A percentile compares a stretch with the other conserved stretches of the same genome.
Evolutionary conservation across 768 basidiomycete genomes (phyloP).

Genomic region (Termitomyces sp.): DNA sequence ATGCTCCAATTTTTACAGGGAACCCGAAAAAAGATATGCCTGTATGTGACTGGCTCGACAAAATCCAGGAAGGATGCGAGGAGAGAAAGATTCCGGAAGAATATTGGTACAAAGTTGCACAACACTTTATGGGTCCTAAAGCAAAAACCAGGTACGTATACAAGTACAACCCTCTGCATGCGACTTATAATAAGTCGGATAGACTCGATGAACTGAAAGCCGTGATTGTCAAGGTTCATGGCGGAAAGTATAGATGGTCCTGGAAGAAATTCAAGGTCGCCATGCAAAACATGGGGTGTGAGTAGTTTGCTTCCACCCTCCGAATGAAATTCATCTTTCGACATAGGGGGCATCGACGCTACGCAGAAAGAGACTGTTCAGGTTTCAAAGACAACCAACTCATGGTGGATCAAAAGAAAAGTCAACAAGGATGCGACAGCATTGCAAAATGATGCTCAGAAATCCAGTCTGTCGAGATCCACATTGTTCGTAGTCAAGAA

Average conservation of each 20-base stretch:
- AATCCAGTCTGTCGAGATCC: slow-evolving; percentile 9
- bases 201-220: slow-evolving; percentile 65
- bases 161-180: background rate
- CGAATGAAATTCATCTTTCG: background rate
- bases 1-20: slow-evolving; percentile 62
- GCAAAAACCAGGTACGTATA: slow-evolving; percentile 50
- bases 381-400: slow-evolving; percentile 12
- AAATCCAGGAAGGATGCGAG: slow-evolving; percentile 66
- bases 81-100: slow-evolving; percentile 71
- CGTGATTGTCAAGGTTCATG: slow-evolving; percentile 68
- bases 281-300: slow-evolving; percentile 78
- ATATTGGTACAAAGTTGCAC: slow-evolving; percentile 78
- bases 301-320: slow-evolving; percentile 23
- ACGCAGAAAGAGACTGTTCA: slow-evolving; percentile 47
- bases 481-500: slow-evolving; percentile 7
- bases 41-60: slow-evolving; percentile 68
- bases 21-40: slow-evolving; percentile 62
- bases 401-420: slow-evolving; percentile 34
- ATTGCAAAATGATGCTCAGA: slow-evolving; percentile 3
- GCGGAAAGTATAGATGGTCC: slow-evolving; percentile 73
- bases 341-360: slow-evolving; percentile 61
- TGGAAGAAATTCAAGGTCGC: slow-evolving; percentile 82
- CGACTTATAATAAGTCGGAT: background rate
- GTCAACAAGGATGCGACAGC: slow-evolving; percentile 25
- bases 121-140: slow-evolving; percentile 67